phyloP scores from a whole-genome alignment of 768 basidiomycete genomes.

The Kwoniella newhampshirensis region DNA sequence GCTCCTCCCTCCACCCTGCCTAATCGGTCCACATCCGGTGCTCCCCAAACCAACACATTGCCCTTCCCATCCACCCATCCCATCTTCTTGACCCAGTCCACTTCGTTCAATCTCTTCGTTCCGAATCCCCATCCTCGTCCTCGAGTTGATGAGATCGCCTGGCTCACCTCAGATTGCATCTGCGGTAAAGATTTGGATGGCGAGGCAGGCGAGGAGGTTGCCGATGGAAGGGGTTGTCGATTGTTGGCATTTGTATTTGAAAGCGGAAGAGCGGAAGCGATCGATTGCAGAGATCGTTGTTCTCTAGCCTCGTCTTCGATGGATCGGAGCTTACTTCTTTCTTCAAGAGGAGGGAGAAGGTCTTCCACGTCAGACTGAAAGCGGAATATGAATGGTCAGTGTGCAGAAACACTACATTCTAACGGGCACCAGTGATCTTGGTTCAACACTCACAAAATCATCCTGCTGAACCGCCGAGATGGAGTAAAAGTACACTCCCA shows the following conservation, averaged over 20 bases:
- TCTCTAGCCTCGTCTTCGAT: conserved; percentile 54
- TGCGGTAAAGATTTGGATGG: conserved; percentile 14
- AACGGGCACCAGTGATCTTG: background rate
- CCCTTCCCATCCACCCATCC: conserved; percentile 42
- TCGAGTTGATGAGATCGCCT: conserved; percentile 5
- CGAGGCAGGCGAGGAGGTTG: conserved; percentile 18
- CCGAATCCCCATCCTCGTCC: background rate
- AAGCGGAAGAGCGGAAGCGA: conserved; percentile 32
- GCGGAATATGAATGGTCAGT: background rate
- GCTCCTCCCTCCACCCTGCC: conserved; percentile 27
- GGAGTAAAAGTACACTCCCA: conserved; percentile 85
- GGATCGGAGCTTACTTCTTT: conserved; percentile 44
- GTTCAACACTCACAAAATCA: conserved; percentile 61
- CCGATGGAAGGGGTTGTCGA: conserved; percentile 16
- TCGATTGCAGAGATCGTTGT: conserved; percentile 20
- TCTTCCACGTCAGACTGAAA: conserved; percentile 49
- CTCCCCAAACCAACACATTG: conserved; percentile 49
- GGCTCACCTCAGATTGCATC: conserved; percentile 6
- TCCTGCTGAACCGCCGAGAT: conserved; percentile 93
- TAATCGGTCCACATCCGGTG: conserved; percentile 40
- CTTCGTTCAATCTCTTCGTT: conserved; percentile 28
- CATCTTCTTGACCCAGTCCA: conserved; percentile 30
- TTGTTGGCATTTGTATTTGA: background rate
- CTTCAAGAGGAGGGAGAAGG: conserved; percentile 52
- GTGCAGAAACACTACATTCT: background rate